Evolutionary conservation across 2,329 filamentous ascomycete genomes (phyloP).

Genomic region (Pseudogymnoascus verrucosus): DNA sequence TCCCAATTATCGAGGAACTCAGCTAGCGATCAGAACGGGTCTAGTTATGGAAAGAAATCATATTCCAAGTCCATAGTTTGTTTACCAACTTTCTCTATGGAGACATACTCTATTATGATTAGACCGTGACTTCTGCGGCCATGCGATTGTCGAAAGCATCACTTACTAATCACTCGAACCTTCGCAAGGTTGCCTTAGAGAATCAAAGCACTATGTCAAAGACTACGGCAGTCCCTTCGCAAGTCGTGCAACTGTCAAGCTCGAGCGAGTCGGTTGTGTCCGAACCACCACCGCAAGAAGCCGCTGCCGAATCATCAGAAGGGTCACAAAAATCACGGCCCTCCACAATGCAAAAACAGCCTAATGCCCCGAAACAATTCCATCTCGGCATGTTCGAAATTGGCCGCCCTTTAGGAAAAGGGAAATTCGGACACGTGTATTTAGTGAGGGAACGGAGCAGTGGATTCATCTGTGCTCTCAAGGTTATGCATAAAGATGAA

Average conservation of each 20-base stretch:
- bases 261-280: conserved; percentile 36
- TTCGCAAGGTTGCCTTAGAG: not conserved
- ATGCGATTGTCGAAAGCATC: not conserved
- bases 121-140: not conserved
- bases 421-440: conserved; percentile 67
- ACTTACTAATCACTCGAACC: not conserved
- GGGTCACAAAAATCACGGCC: conserved; percentile 46
- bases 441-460: conserved; percentile 60
- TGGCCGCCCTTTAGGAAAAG: conserved; percentile 63
- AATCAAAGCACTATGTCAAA: conserved; percentile 38
- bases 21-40: not conserved
- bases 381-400: conserved; percentile 72
- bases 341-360: conserved; percentile 47
- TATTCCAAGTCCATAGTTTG: not conserved
- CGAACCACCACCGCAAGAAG: conserved; percentile 44
- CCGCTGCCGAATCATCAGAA: conserved; percentile 34
- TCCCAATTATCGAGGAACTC: not conserved
- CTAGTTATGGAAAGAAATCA: not conserved
- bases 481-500: conserved; percentile 65
- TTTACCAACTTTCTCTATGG: not conserved
- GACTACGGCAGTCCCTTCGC: conserved; percentile 57
- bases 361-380: conserved; percentile 52
- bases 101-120: not conserved
- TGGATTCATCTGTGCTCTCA: conserved; percentile 64
- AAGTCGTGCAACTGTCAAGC: conserved; percentile 40